These are phyloP conservation scores for Saccharomycodes ludwigii DNA, from an alignment of 805 yeast species.

Conservation along the genomic window DNA sequence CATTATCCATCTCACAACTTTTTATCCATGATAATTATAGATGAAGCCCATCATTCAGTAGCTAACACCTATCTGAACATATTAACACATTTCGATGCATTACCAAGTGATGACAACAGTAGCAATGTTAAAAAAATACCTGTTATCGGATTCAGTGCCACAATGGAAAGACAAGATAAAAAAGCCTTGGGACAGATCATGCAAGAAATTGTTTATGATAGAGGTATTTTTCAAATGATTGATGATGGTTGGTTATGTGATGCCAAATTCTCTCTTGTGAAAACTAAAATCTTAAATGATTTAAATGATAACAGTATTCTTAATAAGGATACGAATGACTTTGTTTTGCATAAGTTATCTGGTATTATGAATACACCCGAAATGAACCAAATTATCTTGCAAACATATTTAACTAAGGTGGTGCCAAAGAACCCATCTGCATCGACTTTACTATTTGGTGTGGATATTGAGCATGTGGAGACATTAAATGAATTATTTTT, in stretches of 20 bases:
- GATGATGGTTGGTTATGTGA: constrained; percentile 57
- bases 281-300: constrained; percentile 32
- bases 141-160: constrained; percentile 81
- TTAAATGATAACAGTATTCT: constrained; percentile 21
- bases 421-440: constrained; percentile 27
- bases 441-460: constrained; percentile 69
- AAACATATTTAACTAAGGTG: constrained; percentile 36
- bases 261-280: constrained; percentile 49
- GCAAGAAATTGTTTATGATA: constrained; percentile 64
- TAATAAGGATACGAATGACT: constrained; percentile 32
- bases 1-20: constrained; percentile 45
- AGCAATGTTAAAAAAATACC: constrained; percentile 31
- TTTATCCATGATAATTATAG: constrained; percentile 60
- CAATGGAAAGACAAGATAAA: constrained; percentile 68
- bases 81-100: constrained; percentile 44
- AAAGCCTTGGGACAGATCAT: constrained; percentile 43
- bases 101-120: constrained; percentile 2
- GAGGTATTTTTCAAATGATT: constrained; percentile 55
- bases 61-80: constrained; percentile 54
- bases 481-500: constrained; percentile 41
- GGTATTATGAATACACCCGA: constrained; percentile 40
- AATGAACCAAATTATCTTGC: constrained; percentile 42
- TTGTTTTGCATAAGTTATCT: constrained; percentile 37
- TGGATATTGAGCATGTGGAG: constrained; percentile 55
- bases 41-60: constrained; percentile 89